phyloP scores from a whole-genome alignment of 805 yeast genomes.

The Schizosaccharomyces lindneri region DNA sequence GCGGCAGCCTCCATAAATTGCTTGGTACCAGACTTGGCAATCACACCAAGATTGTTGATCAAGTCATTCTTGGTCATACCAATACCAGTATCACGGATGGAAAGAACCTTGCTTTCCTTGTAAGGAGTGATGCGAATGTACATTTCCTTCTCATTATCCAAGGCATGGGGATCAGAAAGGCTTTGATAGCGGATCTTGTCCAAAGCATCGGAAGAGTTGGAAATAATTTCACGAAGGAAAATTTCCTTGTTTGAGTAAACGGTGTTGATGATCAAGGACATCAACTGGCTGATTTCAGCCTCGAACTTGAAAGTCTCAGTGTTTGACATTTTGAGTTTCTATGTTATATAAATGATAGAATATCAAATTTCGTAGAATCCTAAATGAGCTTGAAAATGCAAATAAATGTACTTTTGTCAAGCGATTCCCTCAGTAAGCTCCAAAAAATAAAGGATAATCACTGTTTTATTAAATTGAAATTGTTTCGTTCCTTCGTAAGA shows the following conservation, averaged over 20 bases:
- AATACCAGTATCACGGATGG: constrained; percentile 97
- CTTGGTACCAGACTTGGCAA: constrained; percentile 98
- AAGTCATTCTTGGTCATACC: constrained; percentile 99
- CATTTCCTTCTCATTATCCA: constrained; percentile 87
- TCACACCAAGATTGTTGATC: constrained; percentile 97
- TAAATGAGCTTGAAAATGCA: too few relatives aligned
- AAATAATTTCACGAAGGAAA: constrained; percentile 93
- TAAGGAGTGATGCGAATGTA: constrained; percentile 93
- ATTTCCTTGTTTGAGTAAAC: constrained; percentile 98
- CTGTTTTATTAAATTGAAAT: too few relatives aligned
- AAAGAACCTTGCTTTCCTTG: constrained; percentile 82
- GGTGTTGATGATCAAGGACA: constrained; percentile 98
- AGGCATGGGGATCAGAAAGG: constrained; percentile 66
- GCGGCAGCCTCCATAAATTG: constrained; percentile 98
- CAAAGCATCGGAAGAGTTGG: constrained; percentile 96
- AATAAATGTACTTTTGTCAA: too few relatives aligned
- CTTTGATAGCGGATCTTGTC: constrained; percentile 97
- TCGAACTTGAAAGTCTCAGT: constrained; percentile 27
- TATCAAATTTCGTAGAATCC: neutral
- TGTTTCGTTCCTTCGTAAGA: too few relatives aligned
- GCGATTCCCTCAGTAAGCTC: too few relatives aligned
- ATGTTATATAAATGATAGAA: neutral
- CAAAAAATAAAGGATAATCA: too few relatives aligned
- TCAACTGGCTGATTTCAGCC: constrained; percentile 99
- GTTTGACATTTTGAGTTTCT: neutral